Evolutionary conservation across 2,329 filamentous ascomycete genomes (phyloP), one percentile per base, ranked within the genome.

Genomic region (Epichloe coenophiala): DNA sequence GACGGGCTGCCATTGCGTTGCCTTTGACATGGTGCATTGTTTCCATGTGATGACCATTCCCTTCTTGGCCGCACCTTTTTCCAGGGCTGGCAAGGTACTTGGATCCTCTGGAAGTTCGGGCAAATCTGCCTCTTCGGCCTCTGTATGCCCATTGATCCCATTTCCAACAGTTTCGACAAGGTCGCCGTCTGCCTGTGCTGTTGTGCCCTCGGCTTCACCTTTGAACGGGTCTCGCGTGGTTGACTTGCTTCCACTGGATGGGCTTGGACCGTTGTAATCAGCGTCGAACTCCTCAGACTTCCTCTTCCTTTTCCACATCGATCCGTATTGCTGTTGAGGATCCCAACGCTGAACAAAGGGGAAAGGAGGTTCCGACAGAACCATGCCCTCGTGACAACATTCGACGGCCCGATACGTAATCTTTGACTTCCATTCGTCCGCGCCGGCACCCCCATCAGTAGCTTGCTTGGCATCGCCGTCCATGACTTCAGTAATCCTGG

Each of bases 311-410:
- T 72, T 78, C 7, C 65, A 67, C 56, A 71, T 70, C 4, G 58
- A 60, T 2, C 63, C 62, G 47, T 60, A 67, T 56, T 70, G 68
- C 59, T 90, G 86, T 54, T 88, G 83, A 3, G 79, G 76, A 65
- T 95, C 88, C 91, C 90, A 96, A 45, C 86, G 78, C 64, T 96
- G 89, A 15, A 86, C 73, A 64, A 96, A 96, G 0, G 90, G 90
- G 60, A 94, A 96, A 0, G 90, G 87, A 0, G 91, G 90, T 36
- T 86, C 77, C 49, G 78, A 85, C 44, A 95, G 71, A 35, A 76
- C 69, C 39, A 88, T 69, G 5, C 74, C 77, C 33, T 86, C 77
- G n/a, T 86, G 75, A 54, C 81, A 80, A 65, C 90, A 96, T 64
- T 97, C 91, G 1, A 94, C 86, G 21, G 88, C 90, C 23, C 78